Percentiles rank a stretch among this genome's conserved stretches.
phyloP scores from a whole-genome alignment of 345 rosid genomes.

The Euphorbia pulcherrima region DNA sequence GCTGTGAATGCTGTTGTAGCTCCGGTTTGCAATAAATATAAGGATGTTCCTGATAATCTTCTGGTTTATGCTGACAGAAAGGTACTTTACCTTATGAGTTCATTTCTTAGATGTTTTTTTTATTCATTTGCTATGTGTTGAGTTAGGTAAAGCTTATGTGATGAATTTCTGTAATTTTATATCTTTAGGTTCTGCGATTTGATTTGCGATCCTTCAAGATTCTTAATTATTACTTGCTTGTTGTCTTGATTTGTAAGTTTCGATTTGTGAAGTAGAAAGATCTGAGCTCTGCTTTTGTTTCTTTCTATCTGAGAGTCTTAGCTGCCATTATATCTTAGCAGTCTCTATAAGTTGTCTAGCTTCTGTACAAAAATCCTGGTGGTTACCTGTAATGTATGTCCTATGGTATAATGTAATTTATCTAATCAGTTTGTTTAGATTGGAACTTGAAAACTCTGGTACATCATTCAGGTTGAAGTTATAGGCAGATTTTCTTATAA shows the following conservation, averaged over 20 bases:
- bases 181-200: neutral
- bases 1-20: slow-evolving; percentile 56
- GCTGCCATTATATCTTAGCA: neutral
- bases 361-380: neutral
- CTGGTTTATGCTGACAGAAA: slow-evolving; percentile 67
- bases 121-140: neutral
- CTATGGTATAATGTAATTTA: neutral
- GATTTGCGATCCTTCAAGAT: neutral
- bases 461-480: neutral
- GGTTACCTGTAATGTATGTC: neutral
- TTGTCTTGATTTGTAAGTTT: neutral
- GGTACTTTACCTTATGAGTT: slow-evolving; percentile 31
- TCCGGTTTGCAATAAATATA: slow-evolving; percentile 62
- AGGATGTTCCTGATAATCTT: slow-evolving; percentile 58
- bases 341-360: neutral
- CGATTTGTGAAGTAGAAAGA: neutral
- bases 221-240: neutral
- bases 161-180: neutral
- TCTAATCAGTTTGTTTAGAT: neutral
- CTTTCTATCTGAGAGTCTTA: neutral
- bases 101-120: neutral
- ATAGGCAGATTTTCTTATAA: neutral
- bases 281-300: neutral
- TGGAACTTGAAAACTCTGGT: neutral
- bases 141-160: neutral